These are phyloP conservation scores for Monosporascus sp. DNA, from an alignment of 2,329 filamentous ascomycete species.

Conservation along the genomic window DNA sequence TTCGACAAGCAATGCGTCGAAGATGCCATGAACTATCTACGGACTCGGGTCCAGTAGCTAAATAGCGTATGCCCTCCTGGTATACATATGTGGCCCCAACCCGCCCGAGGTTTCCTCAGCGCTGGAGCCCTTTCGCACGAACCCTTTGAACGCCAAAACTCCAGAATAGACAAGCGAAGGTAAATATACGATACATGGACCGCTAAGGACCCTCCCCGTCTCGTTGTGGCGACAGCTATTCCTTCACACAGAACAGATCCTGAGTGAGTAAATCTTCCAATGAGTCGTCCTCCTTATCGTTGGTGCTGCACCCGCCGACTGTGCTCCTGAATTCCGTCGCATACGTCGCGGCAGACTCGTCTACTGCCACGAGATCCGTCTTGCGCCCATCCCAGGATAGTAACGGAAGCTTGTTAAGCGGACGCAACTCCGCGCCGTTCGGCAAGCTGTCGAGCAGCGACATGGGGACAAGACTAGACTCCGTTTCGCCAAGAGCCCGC, in stretches of 20 bases:
- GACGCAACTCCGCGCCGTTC: conserved; percentile 36
- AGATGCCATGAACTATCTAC: conserved; percentile 5
- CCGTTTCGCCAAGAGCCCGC: conserved; percentile 17
- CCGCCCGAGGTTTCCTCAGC: no score
- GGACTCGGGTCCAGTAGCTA: conserved; percentile 11
- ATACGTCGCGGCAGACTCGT: conserved; percentile 45
- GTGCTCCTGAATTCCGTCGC: conserved; percentile 53
- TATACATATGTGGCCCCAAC: conserved; percentile 4
- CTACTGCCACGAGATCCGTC: conserved; percentile 35
- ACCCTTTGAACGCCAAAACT: conserved; percentile 3
- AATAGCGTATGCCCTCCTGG: background rate
- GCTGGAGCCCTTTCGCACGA: no score
- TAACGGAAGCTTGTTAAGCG: conserved; percentile 48
- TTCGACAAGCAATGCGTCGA: background rate
- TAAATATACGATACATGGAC: background rate
- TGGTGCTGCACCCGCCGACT: conserved; percentile 60
- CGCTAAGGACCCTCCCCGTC: background rate
- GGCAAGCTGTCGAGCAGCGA: conserved; percentile 48
- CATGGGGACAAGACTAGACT: conserved; percentile 37
- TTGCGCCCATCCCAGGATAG: conserved; percentile 59
- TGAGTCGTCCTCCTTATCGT: conserved; percentile 14
- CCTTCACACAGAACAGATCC: conserved; percentile 62
- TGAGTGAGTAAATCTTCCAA: conserved; percentile 35
- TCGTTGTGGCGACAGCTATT: conserved; percentile 16
- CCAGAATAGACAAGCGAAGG: conserved; percentile 4